Percentiles rank a stretch among this genome's conserved stretches.
These are phyloP conservation scores for Ceratobasidium sp. DNA, from an alignment of 1,284 basidiomycete genomes.

Conservation along the genomic window DNA sequence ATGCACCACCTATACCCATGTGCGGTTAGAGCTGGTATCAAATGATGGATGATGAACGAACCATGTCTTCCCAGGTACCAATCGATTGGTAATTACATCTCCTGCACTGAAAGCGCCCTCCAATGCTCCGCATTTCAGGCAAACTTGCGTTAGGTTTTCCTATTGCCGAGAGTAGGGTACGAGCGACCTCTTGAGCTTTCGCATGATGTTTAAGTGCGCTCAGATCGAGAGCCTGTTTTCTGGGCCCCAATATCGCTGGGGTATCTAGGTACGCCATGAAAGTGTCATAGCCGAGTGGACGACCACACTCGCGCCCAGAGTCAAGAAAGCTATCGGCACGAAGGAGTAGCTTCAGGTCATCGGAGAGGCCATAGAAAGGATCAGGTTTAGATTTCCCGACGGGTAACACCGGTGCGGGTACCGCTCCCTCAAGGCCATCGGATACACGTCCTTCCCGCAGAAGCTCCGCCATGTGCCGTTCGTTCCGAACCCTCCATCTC, in stretches of 20 bases:
- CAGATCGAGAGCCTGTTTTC: not conserved
- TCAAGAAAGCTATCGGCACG: constrained; percentile 33
- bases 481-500: constrained; percentile 12
- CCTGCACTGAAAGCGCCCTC: no score
- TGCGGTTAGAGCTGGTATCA: no score
- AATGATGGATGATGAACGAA: no score
- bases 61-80: no score
- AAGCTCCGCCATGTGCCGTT: not conserved
- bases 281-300: not conserved
- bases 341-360: constrained; percentile 16
- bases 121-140: no score
- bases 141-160: no score
- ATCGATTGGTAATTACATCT: no score
- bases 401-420: not conserved
- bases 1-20: no score
- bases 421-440: not conserved
- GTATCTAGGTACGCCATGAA: not conserved
- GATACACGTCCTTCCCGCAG: constrained; percentile 1
- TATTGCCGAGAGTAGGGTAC: no score
- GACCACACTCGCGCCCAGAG: no score
- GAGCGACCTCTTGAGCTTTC: no score
- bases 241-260: not conserved
- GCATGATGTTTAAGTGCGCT: not conserved
- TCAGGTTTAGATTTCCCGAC: not conserved
- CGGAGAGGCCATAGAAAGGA: not conserved